Percentiles rank a stretch among this genome's conserved stretches.
These are phyloP conservation scores for Ceratocystis papillata DNA, from an alignment of 2,329 filamentous ascomycete species.

Conservation along the genomic window DNA sequence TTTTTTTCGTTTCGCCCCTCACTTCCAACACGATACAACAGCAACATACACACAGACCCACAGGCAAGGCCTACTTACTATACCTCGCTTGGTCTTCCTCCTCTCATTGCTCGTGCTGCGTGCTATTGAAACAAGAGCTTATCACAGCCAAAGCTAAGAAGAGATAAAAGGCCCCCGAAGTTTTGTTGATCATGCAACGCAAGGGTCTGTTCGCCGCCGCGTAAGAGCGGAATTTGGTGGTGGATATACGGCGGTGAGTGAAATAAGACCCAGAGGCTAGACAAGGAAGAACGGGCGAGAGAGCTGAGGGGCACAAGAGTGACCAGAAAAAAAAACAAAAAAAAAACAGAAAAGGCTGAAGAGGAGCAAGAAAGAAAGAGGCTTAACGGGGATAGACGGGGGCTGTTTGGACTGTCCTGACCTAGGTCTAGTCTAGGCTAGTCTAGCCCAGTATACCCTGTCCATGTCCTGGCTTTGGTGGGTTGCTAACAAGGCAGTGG, in stretches of 20 bases:
- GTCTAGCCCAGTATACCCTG: too few relatives aligned
- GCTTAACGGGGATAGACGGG: too few relatives aligned
- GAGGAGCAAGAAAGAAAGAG: not conserved
- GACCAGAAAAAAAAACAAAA: not conserved
- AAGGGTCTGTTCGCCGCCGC: slow-evolving; percentile 13
- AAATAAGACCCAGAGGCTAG: not conserved
- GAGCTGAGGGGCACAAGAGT: not conserved
- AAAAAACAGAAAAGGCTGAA: not conserved
- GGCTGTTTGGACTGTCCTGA: too few relatives aligned
- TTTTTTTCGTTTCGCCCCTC: not conserved
- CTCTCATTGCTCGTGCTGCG: not conserved
- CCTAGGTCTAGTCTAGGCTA: too few relatives aligned
- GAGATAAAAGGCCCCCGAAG: not conserved
- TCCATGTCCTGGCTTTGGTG: too few relatives aligned
- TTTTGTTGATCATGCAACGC: slow-evolving; percentile 14
- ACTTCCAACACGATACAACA: not conserved
- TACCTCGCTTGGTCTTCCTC: not conserved
- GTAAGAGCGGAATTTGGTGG: slow-evolving; percentile 6
- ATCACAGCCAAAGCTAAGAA: not conserved
- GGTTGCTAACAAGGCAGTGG: too few relatives aligned
- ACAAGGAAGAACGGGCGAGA: not conserved
- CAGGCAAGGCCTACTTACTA: not conserved
- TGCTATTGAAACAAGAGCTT: slow-evolving; percentile 8
- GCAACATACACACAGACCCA: slow-evolving; percentile 1
- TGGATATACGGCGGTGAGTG: slow-evolving; percentile 4